Evolutionary conservation across 2,329 filamentous ascomycete genomes (phyloP).

Genomic region (Pyrenophora tritici-repentis): DNA sequence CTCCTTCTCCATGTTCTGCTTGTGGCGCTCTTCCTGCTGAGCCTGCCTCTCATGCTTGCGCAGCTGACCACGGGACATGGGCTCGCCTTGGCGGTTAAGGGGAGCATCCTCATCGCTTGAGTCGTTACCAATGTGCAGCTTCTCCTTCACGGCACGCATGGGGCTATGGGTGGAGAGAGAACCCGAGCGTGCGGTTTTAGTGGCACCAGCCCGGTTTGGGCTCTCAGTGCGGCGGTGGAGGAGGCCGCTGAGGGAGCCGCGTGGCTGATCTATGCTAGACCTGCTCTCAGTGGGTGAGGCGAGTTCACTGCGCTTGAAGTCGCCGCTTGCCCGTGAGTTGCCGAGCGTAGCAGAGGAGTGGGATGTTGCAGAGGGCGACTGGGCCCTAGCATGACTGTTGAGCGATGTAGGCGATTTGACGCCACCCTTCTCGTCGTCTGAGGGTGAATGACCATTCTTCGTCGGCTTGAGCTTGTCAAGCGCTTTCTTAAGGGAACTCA

Average conservation of each 20-base stretch:
- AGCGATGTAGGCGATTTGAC: constrained; percentile 32
- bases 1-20: constrained; percentile 51
- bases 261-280: constrained; percentile 37
- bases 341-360: constrained; percentile 35
- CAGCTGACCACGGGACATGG: constrained; percentile 56
- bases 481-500: constrained; percentile 54
- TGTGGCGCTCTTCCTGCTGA: constrained; percentile 52
- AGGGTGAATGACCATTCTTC: constrained; percentile 37
- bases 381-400: constrained; percentile 39
- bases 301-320: constrained; percentile 39
- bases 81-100: constrained; percentile 56
- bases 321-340: constrained; percentile 37
- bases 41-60: constrained; percentile 55
- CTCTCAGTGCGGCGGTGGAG: constrained; percentile 46
- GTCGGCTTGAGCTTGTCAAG: constrained; percentile 51
- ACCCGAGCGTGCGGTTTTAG: constrained; percentile 30
- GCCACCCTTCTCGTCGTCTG: constrained; percentile 44
- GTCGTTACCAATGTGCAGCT: constrained; percentile 45
- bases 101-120: constrained; percentile 45
- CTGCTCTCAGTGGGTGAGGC: constrained; percentile 38
- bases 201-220: constrained; percentile 35
- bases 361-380: constrained; percentile 34
- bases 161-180: constrained; percentile 43
- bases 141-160: constrained; percentile 48
- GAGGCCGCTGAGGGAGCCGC: constrained; percentile 39